Evolutionary conservation across 2,329 filamentous ascomycete species (phyloP).

Genomic region (Diaporthe velutina): DNA sequence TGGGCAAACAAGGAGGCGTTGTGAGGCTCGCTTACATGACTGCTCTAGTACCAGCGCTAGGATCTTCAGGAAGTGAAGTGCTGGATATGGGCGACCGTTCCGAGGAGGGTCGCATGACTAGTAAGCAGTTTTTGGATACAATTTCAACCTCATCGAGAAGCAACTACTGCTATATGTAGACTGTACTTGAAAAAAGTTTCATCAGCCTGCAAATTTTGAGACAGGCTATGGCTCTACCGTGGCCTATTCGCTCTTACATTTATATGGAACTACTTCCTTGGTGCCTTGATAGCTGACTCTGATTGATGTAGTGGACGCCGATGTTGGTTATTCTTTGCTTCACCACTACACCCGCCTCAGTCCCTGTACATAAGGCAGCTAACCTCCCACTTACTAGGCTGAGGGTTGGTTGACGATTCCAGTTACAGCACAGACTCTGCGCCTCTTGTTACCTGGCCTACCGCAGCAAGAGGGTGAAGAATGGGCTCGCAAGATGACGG

Average conservation of each 20-base stretch:
- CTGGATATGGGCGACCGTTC: neutral
- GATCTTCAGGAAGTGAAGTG: neutral
- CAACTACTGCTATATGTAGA: too few relatives aligned
- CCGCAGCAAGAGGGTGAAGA: neutral
- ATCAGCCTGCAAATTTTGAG: too few relatives aligned
- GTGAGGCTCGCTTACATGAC: conserved; percentile 8
- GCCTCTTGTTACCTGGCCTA: neutral
- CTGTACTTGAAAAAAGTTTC: too few relatives aligned
- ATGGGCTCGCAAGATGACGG: neutral
- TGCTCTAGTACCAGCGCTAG: neutral
- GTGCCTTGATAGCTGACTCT: too few relatives aligned
- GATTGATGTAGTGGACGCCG: too few relatives aligned
- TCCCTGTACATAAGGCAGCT: neutral
- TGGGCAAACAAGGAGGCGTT: neutral
- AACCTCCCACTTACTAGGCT: neutral
- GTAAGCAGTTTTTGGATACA: too few relatives aligned
- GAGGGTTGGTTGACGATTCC: conserved; percentile 8
- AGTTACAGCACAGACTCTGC: neutral
- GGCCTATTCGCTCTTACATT: too few relatives aligned
- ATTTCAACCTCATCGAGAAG: too few relatives aligned
- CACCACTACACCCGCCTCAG: neutral
- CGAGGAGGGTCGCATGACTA: neutral
- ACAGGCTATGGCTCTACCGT: too few relatives aligned
- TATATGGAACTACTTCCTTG: too few relatives aligned
- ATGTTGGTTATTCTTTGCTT: neutral